Evolutionary conservation across 176 grass and related monocot genomes (phyloP).

Genomic region (Rhynchospora tenuis): DNA sequence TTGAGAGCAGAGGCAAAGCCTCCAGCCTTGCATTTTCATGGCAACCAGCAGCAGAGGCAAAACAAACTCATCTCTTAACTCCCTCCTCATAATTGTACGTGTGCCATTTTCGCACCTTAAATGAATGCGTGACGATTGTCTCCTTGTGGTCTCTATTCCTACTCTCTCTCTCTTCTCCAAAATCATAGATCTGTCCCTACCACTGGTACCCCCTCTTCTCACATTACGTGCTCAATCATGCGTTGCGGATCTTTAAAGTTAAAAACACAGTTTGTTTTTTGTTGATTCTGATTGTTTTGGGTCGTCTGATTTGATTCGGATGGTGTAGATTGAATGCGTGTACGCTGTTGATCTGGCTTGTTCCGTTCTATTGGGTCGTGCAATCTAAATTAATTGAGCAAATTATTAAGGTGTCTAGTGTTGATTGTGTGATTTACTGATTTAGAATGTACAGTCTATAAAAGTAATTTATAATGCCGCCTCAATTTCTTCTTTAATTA

Average conservation of each 20-base stretch:
- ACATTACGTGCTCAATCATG: slow-evolving; percentile 15
- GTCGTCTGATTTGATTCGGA: background rate
- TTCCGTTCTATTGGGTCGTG: background rate
- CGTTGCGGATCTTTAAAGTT: slow-evolving; percentile 1
- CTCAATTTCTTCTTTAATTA: background rate
- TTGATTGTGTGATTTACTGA: background rate
- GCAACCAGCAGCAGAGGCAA: background rate
- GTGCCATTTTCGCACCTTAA: slow-evolving; percentile 22
- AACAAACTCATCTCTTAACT: slow-evolving; percentile 6
- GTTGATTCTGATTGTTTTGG: background rate
- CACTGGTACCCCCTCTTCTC: background rate
- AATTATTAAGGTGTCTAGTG: background rate
- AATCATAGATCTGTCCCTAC: slow-evolving; percentile 22
- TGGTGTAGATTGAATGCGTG: background rate
- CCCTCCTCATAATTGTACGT: slow-evolving; percentile 22
- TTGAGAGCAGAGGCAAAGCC: background rate
- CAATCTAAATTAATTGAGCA: background rate
- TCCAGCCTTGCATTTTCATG: slow-evolving; percentile 28
- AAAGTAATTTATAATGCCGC: background rate
- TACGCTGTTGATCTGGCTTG: background rate
- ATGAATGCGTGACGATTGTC: slow-evolving; percentile 28
- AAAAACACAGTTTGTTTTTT: background rate
- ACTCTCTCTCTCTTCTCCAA: background rate
- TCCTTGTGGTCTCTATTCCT: slow-evolving; percentile 16
- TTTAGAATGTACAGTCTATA: background rate